phyloP scores from a whole-genome alignment of 345 rosid genomes.

The Eutrema yunnanense region DNA sequence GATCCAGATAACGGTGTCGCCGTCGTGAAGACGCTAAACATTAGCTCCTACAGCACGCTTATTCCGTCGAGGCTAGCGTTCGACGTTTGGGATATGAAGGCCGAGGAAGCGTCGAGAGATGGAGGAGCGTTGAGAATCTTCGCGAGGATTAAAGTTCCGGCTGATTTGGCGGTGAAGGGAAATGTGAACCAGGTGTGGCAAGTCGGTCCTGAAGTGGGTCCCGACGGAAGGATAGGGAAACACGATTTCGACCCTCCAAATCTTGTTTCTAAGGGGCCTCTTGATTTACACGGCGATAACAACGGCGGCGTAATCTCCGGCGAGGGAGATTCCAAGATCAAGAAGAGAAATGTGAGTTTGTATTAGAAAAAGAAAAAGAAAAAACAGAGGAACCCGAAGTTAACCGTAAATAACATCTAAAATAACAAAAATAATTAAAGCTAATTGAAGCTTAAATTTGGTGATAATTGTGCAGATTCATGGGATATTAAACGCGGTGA shows the following conservation, averaged over 20 bases:
- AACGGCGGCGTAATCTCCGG: background rate
- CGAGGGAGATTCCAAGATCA: slow-evolving; percentile 32
- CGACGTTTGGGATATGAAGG: slow-evolving; percentile 60
- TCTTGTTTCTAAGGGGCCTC: slow-evolving; percentile 26
- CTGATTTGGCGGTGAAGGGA: slow-evolving; percentile 37
- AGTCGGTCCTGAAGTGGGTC: slow-evolving; percentile 44
- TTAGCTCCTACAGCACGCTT: slow-evolving; percentile 30
- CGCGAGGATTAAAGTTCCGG: slow-evolving; percentile 61
- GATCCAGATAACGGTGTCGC: slow-evolving; percentile 30
- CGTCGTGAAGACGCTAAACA: slow-evolving; percentile 41
- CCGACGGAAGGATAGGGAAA: slow-evolving; percentile 12
- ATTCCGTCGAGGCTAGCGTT: slow-evolving; percentile 40
- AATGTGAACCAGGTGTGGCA: slow-evolving; percentile 83
- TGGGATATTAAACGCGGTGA: slow-evolving; percentile 77
- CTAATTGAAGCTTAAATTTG: background rate
- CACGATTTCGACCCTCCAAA: slow-evolving; percentile 36
- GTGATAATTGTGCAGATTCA: slow-evolving; percentile 48
- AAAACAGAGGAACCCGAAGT: background rate
- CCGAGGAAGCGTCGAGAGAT: slow-evolving; percentile 31
- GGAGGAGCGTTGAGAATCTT: slow-evolving; percentile 44
- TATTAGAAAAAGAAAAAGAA: background rate
- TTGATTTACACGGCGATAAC: slow-evolving; percentile 33
- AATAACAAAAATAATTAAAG: too few relatives aligned
- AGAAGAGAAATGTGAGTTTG: slow-evolving; percentile 54
- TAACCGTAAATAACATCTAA: background rate